phyloP scores from a whole-genome alignment of 75 land plant species.

The Pinus taeda region DNA sequence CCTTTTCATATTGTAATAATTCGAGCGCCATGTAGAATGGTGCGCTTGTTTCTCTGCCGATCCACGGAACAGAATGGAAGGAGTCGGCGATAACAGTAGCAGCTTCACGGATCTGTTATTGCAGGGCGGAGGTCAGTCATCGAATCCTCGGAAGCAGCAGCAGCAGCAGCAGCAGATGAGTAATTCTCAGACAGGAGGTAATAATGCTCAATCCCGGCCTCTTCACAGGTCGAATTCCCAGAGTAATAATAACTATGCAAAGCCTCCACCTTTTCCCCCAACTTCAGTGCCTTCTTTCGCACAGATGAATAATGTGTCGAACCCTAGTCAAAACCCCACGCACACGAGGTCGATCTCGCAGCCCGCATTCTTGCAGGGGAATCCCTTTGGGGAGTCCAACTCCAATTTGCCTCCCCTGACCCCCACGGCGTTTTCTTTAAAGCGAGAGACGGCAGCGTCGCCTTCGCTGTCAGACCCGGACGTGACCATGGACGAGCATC shows the following conservation, averaged over 20 bases:
- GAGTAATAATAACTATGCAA: not conserved
- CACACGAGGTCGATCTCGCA: not conserved
- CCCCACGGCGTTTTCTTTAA: not conserved
- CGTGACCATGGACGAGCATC: conserved; percentile 14
- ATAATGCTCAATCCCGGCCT: too few species aligned
- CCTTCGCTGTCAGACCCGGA: conserved; percentile 21
- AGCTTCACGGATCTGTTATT: not conserved
- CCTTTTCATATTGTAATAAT: too few species aligned
- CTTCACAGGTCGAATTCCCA: too few species aligned
- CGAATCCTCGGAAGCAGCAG: not conserved
- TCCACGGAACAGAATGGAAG: not conserved
- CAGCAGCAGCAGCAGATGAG: not conserved
- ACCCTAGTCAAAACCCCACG: not conserved
- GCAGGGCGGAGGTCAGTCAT: not conserved
- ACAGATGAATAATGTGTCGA: not conserved
- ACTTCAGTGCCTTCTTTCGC: not conserved
- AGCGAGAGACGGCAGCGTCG: not conserved
- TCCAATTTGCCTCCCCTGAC: not conserved
- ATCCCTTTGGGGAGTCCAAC: not conserved
- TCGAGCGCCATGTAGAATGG: too few species aligned
- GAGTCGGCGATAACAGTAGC: not conserved
- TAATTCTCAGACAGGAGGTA: too few species aligned
- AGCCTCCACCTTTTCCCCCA: not conserved
- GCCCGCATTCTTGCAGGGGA: not conserved
- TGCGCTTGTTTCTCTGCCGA: too few species aligned